Evolutionary conservation across 2,329 filamentous ascomycete genomes (phyloP), one percentile per base, ranked within the genome.

Genomic region (Dactylonectria estremocensis): DNA sequence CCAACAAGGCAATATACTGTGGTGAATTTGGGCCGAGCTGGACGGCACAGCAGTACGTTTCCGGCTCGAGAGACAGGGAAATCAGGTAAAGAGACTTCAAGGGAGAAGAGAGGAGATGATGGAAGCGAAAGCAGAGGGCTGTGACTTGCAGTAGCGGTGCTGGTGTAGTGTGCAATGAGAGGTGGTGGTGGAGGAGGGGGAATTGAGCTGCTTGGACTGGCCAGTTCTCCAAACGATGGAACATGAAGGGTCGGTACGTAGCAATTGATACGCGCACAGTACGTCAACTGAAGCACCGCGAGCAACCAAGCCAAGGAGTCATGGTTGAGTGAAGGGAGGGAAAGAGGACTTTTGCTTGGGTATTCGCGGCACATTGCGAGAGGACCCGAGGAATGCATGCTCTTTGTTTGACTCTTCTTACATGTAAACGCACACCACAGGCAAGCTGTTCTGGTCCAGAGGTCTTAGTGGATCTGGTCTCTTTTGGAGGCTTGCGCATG

Each of bases 11-110:
- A 64, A 64, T 50, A 20, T 43, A 28, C 24, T 49, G 33, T 60
- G 48, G 52, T 64, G 59, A 54, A 61, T 58, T 66, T 61, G 58
- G 20, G 45, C 56, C n/a, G 37, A 52, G 53, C 58, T 66, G 58
- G 60, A 49, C 46, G 50, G 64, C 54, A 48, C 40, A 35, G 40
- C 45, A 54, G 64, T 55, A 37, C 52, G 52, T 58, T 62, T 57
- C 50, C 45, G 53, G 58, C 37, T 48, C 57, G 57, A 46, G 50
- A 31, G 49, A 60, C 56, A 64, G 61, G 61, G 61, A 59, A 46
- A 24, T 31, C 50, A 28, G 53, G 22, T 28, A 48, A n/a, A 46
- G 35, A 60, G 22, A 35, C 35, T 53, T 43, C 10, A 56, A 48
- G 37, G 9, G 43, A 20, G 43, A 49, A 16, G n/a, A 22, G 28